These are phyloP conservation scores for Eremothecium coryli DNA, from an alignment of 1,139 yeast genomes.

Conservation along the genomic window DNA sequence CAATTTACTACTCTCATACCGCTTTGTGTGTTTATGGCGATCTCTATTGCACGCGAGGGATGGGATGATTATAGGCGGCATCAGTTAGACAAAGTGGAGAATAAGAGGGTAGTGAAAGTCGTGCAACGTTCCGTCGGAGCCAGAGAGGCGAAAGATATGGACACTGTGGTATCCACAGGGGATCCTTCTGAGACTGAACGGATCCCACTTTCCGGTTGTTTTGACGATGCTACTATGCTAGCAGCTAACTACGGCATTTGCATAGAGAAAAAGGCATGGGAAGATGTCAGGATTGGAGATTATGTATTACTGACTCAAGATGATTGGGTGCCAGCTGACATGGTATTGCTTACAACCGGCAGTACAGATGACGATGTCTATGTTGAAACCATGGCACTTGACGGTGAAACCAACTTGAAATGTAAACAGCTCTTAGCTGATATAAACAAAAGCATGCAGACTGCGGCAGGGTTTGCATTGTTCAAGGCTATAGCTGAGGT, in stretches of 20 bases:
- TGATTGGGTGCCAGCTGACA: constrained; percentile 92
- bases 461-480: constrained; percentile 44
- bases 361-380: constrained; percentile 62
- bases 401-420: constrained; percentile 92
- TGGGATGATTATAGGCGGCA: constrained; percentile 89
- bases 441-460: constrained; percentile 41
- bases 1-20: constrained; percentile 93
- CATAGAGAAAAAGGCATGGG: constrained; percentile 46
- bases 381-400: constrained; percentile 94
- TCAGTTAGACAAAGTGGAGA: constrained; percentile 76
- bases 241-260: constrained; percentile 24
- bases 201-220: not conserved
- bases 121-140: constrained; percentile 9
- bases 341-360: constrained; percentile 58
- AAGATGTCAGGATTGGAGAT: constrained; percentile 75
- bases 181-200: not conserved
- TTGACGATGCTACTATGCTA: constrained; percentile 11
- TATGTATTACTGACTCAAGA: constrained; percentile 61
- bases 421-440: constrained; percentile 60
- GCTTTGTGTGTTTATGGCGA: constrained; percentile 72
- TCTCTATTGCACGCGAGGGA: constrained; percentile 88
- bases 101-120: constrained; percentile 44
- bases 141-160: not conserved
- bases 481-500: constrained; percentile 49
- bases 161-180: not conserved